Conservation (phyloP, 2,329 filamentous ascomycete species). For the Cladosporium colombiae region DNA sequence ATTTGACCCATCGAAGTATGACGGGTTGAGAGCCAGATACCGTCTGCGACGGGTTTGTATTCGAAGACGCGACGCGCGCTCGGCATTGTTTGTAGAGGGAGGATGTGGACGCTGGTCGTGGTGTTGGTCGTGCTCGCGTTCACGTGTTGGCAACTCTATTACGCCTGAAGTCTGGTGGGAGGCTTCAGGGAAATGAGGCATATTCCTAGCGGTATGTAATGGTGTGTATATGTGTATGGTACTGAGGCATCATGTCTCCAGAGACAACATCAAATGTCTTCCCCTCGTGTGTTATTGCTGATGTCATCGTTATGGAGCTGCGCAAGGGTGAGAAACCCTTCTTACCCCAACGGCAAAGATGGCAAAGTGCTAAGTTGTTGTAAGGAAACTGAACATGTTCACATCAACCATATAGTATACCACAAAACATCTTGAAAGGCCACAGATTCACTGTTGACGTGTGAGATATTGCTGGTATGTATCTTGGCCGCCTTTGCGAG, state of each 20-base stretch:
- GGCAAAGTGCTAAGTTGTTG: neutral
- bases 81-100: constrained; percentile 35
- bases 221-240: too few relatives aligned
- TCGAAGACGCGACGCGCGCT: constrained; percentile 12
- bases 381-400: neutral
- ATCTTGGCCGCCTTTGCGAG: neutral
- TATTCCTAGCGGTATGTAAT: too few relatives aligned
- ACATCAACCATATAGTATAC: too few relatives aligned
- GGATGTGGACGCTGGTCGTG: neutral
- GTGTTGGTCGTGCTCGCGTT: neutral
- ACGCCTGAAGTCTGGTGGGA: constrained; percentile 47
- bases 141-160: constrained; percentile 32
- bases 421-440: neutral
- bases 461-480: neutral
- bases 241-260: too few relatives aligned
- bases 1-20: constrained; percentile 64
- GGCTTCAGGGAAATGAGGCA: constrained; percentile 13
- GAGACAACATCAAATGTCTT: too few relatives aligned
- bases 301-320: neutral
- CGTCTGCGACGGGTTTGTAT: constrained; percentile 71
- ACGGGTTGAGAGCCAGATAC: constrained; percentile 71
- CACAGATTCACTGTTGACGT: neutral
- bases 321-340: too few relatives aligned
- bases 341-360: neutral
- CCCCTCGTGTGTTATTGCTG: too few relatives aligned